These are phyloP conservation scores for Penicillium alfredii DNA, from an alignment of 495 filamentous ascomycete species.

Conservation along the genomic window DNA sequence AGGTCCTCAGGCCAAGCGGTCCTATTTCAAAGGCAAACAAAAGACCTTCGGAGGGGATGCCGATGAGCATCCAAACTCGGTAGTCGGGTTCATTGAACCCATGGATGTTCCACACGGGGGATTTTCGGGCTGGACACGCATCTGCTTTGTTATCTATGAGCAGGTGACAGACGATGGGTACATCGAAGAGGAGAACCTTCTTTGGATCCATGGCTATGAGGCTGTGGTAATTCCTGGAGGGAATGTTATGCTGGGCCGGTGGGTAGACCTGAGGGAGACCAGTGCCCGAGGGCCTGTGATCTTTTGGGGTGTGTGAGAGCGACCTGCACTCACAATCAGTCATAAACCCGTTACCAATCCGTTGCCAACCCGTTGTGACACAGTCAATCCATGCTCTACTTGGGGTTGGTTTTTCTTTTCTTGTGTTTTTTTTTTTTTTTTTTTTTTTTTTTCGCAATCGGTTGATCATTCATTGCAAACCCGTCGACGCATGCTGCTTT, in stretches of 20 bases:
- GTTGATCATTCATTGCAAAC: no score
- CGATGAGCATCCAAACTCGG: slow-evolving; percentile 6
- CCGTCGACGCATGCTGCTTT: no score
- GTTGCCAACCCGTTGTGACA: no score
- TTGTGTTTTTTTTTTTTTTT: no score
- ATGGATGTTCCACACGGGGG: slow-evolving; percentile 21
- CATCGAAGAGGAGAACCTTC: no score
- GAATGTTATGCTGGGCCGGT: slow-evolving; percentile 44
- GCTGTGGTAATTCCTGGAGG: slow-evolving; percentile 46
- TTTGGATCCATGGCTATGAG: slow-evolving; percentile 40
- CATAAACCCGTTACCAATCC: no score
- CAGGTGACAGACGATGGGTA: no score
- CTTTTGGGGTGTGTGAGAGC: slow-evolving; percentile 41
- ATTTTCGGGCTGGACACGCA: slow-evolving; percentile 36
- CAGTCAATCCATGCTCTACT: no score
- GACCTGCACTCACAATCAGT: no score
- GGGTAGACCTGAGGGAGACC: slow-evolving; percentile 29
- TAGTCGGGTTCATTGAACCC: slow-evolving; percentile 30
- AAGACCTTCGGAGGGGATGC: slow-evolving; percentile 4
- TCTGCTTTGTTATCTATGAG: slow-evolving; percentile 36
- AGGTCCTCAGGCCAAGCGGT: slow-evolving; percentile 1
- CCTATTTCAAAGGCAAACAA: slow-evolving; percentile 25
- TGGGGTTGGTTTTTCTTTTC: no score
- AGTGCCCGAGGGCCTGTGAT: slow-evolving; percentile 46
- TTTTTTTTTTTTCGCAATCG: no score